phyloP scores from a whole-genome alignment of 192 early-diverging fungal species.

The Coemansia reversa region DNA sequence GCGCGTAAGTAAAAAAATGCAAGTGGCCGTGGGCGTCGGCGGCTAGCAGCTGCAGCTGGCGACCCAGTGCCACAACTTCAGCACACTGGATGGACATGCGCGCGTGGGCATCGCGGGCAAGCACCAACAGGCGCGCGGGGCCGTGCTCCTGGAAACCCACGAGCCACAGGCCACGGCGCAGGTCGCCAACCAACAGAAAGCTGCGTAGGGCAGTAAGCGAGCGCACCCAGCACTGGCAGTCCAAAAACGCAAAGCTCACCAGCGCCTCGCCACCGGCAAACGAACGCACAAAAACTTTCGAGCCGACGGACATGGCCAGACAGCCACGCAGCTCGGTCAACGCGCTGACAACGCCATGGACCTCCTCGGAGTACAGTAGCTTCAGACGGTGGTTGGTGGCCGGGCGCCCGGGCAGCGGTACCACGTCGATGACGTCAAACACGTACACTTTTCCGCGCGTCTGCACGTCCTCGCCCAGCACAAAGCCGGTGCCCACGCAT shows the following conservation, averaged over 20 bases:
- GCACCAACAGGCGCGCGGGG: conserved; percentile 79
- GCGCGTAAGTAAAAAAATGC: conserved; percentile 81
- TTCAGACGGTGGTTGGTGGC: conserved; percentile 94
- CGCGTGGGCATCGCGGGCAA: conserved; percentile 87
- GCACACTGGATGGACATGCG: conserved; percentile 67
- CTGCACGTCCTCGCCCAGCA: conserved; percentile 88
- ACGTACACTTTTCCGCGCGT: conserved; percentile 87
- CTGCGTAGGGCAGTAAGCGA: conserved; percentile 81
- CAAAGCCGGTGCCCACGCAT: conserved; percentile 82
- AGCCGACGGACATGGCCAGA: conserved; percentile 81
- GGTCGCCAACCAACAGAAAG: conserved; percentile 84
- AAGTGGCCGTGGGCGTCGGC: conserved; percentile 73
- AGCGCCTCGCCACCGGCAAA: conserved; percentile 81
- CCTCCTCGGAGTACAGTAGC: conserved; percentile 74
- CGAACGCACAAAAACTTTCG: conserved; percentile 82
- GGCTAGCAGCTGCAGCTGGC: conserved; percentile 71
- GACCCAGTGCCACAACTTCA: conserved; percentile 79
- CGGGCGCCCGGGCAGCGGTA: conserved; percentile 91
- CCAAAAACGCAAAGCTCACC: conserved; percentile 90
- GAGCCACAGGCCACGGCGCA: conserved; percentile 85
- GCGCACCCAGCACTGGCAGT: conserved; percentile 88
- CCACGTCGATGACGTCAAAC: conserved; percentile 95
- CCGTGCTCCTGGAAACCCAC: conserved; percentile 90
- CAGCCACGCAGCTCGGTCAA: conserved; percentile 84
- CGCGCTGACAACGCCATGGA: conserved; percentile 84